Percentiles rank a stretch among this genome's conserved stretches.
Evolutionary conservation across 768 basidiomycete species (phyloP).

Genomic region (Clitopilus hobsonii): DNA sequence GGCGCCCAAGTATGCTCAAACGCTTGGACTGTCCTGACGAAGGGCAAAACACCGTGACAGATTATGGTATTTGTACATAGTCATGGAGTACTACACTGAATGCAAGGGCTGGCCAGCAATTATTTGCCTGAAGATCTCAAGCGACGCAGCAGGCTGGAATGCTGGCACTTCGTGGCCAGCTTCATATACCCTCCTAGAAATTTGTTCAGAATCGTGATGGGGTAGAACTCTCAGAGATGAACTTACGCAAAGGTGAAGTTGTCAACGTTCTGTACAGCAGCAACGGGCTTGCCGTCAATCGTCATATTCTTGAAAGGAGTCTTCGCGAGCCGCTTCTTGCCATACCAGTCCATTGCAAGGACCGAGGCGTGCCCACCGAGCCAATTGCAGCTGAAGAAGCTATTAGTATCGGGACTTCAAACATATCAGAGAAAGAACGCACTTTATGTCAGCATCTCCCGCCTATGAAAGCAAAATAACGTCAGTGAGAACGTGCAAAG

Average conservation of each 20-base stretch:
- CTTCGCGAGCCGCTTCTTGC: slow-evolving; percentile 29
- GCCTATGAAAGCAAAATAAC: slow-evolving; percentile 23
- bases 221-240: background rate
- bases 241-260: slow-evolving; percentile 67
- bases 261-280: slow-evolving; percentile 59
- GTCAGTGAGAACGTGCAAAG: background rate
- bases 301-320: slow-evolving; percentile 51
- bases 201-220: background rate
- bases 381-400: slow-evolving; percentile 38
- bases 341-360: slow-evolving; percentile 39
- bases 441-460: slow-evolving; percentile 51
- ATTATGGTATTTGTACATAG: too few species aligned
- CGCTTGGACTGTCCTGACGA: too few species aligned
- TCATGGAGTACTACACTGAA: background rate
- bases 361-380: slow-evolving; percentile 38
- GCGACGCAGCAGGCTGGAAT: slow-evolving; percentile 53
- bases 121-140: slow-evolving; percentile 57
- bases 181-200: slow-evolving; percentile 44
- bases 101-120: slow-evolving; percentile 35
- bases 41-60: too few species aligned
- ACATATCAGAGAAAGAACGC: slow-evolving; percentile 3
- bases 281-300: slow-evolving; percentile 44
- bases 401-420: background rate
- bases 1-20: too few species aligned
- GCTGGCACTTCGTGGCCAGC: slow-evolving; percentile 67